Conservation (phyloP, 441 rosid genomes). For the Pelargonium cotyledonis region DNA sequence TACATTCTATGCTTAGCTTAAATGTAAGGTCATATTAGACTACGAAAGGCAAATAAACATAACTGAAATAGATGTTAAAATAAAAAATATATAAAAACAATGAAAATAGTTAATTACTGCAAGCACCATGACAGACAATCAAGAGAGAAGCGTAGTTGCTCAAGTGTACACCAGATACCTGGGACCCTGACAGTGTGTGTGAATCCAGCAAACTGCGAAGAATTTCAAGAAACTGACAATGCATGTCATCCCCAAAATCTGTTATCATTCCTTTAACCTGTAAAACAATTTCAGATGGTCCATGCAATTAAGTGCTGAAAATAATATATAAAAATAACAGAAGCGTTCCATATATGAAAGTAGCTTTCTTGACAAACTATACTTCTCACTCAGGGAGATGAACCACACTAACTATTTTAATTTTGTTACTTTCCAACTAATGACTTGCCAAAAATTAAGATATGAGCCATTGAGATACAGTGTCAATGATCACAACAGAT, state of each 20-base stretch:
- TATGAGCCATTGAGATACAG: background rate
- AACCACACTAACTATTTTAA: too few relatives aligned
- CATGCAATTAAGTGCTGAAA: background rate
- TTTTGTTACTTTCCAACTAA: background rate
- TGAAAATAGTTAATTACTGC: background rate
- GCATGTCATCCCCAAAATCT: constrained; percentile 93
- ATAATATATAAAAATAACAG: constrained; percentile 6
- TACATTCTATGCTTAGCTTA: background rate
- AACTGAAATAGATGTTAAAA: background rate
- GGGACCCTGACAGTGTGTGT: constrained; percentile 70
- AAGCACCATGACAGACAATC: constrained; percentile 11
- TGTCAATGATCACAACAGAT: background rate
- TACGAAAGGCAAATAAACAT: too few relatives aligned
- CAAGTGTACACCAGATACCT: constrained; percentile 37
- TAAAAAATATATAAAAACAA: background rate
- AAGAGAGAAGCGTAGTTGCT: constrained; percentile 15
- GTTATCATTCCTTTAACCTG: constrained; percentile 98
- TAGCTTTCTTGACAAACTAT: background rate
- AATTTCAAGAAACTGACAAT: constrained; percentile 97
- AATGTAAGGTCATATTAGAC: background rate
- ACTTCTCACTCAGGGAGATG: too few relatives aligned
- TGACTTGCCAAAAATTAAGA: background rate
- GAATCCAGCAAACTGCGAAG: constrained; percentile 95
- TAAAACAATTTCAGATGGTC: constrained; percentile 17
- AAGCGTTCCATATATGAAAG: background rate